Evolutionary conservation across 495 filamentous ascomycete genomes (phyloP).

Genomic region (Chaetomium cochliodes): DNA sequence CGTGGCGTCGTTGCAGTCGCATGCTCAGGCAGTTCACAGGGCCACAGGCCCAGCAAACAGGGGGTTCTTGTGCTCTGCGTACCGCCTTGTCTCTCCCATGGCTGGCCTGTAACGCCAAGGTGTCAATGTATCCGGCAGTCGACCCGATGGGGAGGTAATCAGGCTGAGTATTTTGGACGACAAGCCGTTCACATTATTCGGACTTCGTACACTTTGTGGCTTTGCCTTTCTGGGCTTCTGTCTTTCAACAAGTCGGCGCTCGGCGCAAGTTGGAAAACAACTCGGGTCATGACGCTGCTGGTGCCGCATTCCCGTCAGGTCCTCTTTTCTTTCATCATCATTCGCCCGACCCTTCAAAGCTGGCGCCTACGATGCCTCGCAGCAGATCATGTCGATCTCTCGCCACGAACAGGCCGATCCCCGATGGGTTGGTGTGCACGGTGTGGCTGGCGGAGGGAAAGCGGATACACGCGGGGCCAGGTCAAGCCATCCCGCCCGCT

Average conservation of each 20-base stretch:
- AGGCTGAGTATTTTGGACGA: not conserved
- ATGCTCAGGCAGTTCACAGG: not conserved
- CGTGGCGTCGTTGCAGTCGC: constrained; percentile 1
- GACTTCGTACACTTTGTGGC: no score
- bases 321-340: not conserved
- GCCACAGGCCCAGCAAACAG: not conserved
- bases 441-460: not conserved
- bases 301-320: not conserved
- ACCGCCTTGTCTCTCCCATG: not conserved
- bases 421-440: not conserved
- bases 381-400: constrained; percentile 11
- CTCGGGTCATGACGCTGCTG: not conserved
- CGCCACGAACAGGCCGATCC: constrained; percentile 7
- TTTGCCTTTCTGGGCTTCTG: no score
- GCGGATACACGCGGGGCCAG: not conserved
- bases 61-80: not conserved
- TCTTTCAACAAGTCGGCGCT: not conserved
- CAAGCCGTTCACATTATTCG: no score
- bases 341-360: not conserved
- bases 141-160: not conserved
- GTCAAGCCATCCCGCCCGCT: not conserved
- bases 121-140: not conserved
- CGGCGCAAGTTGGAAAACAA: not conserved
- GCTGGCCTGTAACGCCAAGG: not conserved
- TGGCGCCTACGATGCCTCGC: not conserved